These are phyloP conservation scores for Serendipita indica DNA, from an alignment of 768 basidiomycete genomes.

Conservation along the genomic window DNA sequence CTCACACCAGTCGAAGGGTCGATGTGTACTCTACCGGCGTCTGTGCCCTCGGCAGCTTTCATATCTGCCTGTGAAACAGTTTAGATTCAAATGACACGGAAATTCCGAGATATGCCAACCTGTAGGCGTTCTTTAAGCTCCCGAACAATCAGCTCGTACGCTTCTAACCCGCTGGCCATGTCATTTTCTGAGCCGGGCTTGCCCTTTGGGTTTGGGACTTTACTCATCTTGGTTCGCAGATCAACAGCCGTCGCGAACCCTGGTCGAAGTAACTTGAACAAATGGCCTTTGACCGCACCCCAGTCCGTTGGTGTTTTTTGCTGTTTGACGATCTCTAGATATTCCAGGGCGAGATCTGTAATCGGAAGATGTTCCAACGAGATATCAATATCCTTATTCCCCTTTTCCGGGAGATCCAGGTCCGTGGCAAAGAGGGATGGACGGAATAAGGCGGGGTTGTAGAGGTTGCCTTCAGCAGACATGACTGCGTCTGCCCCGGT, in stretches of 20 bases:
- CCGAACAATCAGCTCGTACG: conserved; percentile 34
- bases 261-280: conserved; percentile 85
- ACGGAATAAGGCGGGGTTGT: conserved; percentile 71
- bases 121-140: conserved; percentile 49
- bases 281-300: conserved; percentile 77
- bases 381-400: conserved; percentile 26
- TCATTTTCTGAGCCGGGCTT: conserved; percentile 16
- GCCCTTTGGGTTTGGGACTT: conserved; percentile 19
- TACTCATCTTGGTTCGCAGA: conserved; percentile 57
- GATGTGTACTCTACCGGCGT: conserved; percentile 24
- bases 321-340: conserved; percentile 59
- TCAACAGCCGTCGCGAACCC: conserved; percentile 52
- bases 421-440: neutral
- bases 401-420: conserved; percentile 24
- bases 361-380: conserved; percentile 34
- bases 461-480: conserved; percentile 89
- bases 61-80: conserved; percentile 18
- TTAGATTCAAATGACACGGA: neutral
- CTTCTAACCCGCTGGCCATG: conserved; percentile 19
- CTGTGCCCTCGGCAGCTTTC: conserved; percentile 34
- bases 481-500: conserved; percentile 90
- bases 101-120: conserved; percentile 23
- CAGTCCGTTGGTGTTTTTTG: conserved; percentile 55
- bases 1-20: conserved; percentile 37
- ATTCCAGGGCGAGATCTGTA: conserved; percentile 64